Conservation (phyloP, 768 basidiomycete genomes). For the Termitomyces sp. region DNA sequence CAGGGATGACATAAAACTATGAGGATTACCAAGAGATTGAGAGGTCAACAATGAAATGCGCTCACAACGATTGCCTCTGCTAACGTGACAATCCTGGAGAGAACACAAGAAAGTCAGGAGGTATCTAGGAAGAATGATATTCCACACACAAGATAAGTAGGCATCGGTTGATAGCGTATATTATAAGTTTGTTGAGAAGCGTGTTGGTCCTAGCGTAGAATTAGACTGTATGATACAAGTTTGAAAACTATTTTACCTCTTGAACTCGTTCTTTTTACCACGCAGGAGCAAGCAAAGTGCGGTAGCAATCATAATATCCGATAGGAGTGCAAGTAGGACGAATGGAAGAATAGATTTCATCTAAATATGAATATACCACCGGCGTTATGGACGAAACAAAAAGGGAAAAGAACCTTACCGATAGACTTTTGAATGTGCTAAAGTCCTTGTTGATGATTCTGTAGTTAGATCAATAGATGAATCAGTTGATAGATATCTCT, state of each 20-base stretch:
- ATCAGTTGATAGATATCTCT: not conserved
- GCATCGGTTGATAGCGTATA: not conserved
- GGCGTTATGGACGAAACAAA: not conserved
- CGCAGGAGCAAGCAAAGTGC: not conserved
- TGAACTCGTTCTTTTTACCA: not conserved
- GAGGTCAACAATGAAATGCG: not conserved
- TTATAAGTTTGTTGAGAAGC: constrained; percentile 1
- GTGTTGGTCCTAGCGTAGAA: not conserved
- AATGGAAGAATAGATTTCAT: not conserved
- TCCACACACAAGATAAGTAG: constrained; percentile 1
- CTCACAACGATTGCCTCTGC: not conserved
- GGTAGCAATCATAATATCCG: not conserved
- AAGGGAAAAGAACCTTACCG: not conserved
- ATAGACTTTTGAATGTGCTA: not conserved
- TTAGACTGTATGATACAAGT: not conserved
- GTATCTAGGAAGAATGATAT: not conserved
- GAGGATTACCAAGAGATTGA: not conserved
- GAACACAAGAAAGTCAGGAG: not conserved
- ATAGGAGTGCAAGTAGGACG: not conserved
- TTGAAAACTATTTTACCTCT: not conserved
- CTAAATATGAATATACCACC: not conserved
- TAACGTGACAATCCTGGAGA: not conserved
- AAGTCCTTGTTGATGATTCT: not conserved
- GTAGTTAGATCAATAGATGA: not conserved
- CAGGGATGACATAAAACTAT: not conserved